Evolutionary conservation across 192 early-diverging fungal species (phyloP).

Genomic region (Rhizophagus clarus): DNA sequence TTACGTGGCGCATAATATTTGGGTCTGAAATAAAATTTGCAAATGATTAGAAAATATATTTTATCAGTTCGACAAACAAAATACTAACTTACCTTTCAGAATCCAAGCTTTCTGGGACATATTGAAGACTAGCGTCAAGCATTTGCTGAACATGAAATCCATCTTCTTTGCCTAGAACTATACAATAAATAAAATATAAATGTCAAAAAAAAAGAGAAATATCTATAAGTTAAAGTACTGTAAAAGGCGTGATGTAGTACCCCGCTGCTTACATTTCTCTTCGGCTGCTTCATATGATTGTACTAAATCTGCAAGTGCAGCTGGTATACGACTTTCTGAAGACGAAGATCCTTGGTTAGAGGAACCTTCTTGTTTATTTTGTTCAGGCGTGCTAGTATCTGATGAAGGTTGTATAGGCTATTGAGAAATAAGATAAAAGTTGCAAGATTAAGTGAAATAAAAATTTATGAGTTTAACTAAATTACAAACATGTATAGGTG

Average conservation of each 20-base stretch:
- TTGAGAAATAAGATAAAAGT: not conserved
- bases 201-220: not conserved
- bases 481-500: not conserved
- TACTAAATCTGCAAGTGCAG: slow-evolving; percentile 57
- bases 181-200: slow-evolving; percentile 19
- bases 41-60: slow-evolving; percentile 16
- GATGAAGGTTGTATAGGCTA: not conserved
- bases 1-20: slow-evolving; percentile 76
- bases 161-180: slow-evolving; percentile 49
- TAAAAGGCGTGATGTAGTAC: slow-evolving; percentile 9
- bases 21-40: slow-evolving; percentile 40
- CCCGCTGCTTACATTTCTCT: slow-evolving; percentile 43
- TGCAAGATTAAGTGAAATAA: not conserved
- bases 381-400: slow-evolving; percentile 13
- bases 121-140: slow-evolving; percentile 84
- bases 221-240: not conserved
- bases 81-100: slow-evolving; percentile 68
- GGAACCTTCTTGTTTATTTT: slow-evolving; percentile 23
- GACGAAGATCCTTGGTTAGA: not conserved
- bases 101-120: slow-evolving; percentile 81
- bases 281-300: slow-evolving; percentile 58
- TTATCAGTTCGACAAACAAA: too few relatives aligned
- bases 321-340: slow-evolving; percentile 51
- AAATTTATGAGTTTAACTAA: not conserved
- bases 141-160: slow-evolving; percentile 62